Evolutionary conservation across 1,284 basidiomycete genomes (phyloP).

Genomic region (Melanopsichium pennsylvanicum): DNA sequence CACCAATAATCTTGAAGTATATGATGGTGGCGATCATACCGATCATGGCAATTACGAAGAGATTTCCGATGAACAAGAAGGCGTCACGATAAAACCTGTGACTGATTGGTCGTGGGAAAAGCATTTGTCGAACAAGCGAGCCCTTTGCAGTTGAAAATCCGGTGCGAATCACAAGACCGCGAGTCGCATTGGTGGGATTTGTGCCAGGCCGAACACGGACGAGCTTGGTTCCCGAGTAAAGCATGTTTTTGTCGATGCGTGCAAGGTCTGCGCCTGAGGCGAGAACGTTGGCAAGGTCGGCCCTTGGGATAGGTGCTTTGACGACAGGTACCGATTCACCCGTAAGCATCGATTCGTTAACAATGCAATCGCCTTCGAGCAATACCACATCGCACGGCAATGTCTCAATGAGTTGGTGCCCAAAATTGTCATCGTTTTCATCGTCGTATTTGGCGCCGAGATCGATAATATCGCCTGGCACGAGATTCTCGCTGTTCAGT

Average conservation of each 20-base stretch:
- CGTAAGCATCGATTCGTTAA: conserved; percentile 98
- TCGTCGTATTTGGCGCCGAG: conserved; percentile 80
- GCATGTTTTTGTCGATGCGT: conserved; percentile 85
- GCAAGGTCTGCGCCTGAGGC: conserved; percentile 72
- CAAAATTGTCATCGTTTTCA: too few relatives aligned
- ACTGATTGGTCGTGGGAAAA: conserved; percentile 97
- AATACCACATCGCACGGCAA: conserved; percentile 92
- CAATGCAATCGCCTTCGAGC: conserved; percentile 92
- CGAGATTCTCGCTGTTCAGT: conserved; percentile 79
- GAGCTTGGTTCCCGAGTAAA: conserved; percentile 91
- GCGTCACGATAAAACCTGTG: conserved; percentile 94
- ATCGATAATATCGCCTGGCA: conserved; percentile 93
- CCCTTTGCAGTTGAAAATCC: conserved; percentile 99
- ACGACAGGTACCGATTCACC: conserved; percentile 94
- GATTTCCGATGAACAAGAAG: conserved; percentile 91
- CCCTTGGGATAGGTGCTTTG: conserved; percentile 74
- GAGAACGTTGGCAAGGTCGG: conserved; percentile 47
- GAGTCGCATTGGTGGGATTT: conserved; percentile 69
- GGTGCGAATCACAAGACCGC: conserved; percentile 89
- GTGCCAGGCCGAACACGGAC: conserved; percentile 82
- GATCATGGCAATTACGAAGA: conserved; percentile 84
- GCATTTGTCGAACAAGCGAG: conserved; percentile 92
- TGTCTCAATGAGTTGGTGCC: conserved; percentile 75
- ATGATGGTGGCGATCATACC: conserved; percentile 76
- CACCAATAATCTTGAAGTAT: conserved; percentile 87